phyloP scores from a whole-genome alignment of 1,284 basidiomycete species.

The Waitea zeae region DNA sequence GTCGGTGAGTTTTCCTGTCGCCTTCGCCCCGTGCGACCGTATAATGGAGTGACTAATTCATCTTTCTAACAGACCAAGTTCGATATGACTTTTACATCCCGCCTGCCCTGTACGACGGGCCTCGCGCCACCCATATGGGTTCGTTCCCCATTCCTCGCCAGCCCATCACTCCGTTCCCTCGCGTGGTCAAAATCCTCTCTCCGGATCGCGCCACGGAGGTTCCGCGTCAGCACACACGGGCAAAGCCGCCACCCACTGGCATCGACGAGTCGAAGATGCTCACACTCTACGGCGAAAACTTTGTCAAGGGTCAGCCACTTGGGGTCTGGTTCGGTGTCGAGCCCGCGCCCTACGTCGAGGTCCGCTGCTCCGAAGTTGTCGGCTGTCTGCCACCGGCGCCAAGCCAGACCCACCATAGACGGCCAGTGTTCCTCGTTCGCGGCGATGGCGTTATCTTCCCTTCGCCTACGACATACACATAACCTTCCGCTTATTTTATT shows the following conservation, averaged over 20 bases:
- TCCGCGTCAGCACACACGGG: conserved; percentile 41
- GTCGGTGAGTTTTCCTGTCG: too few relatives aligned
- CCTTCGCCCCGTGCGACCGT: too few relatives aligned
- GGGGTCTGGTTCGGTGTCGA: conserved; percentile 82
- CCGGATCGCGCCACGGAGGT: conserved; percentile 66
- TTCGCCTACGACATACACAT: conserved; percentile 73
- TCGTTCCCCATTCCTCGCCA: conserved; percentile 64
- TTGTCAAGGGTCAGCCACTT: conserved; percentile 61
- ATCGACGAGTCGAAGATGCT: conserved; percentile 62
- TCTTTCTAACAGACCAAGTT: conserved; percentile 83
- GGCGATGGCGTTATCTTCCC: conserved; percentile 87
- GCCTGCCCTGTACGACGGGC: conserved; percentile 64
- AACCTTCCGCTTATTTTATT: too few relatives aligned
- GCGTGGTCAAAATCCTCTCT: conserved; percentile 69
- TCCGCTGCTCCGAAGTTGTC: conserved; percentile 78
- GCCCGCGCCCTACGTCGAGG: conserved; percentile 74
- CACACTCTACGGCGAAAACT: conserved; percentile 82
- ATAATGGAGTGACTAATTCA: too few relatives aligned
- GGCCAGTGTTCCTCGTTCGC: conserved; percentile 74
- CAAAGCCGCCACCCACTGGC: conserved; percentile 59
- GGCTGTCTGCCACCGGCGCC: conserved; percentile 62
- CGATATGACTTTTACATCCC: conserved; percentile 88
- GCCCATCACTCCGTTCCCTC: conserved; percentile 77
- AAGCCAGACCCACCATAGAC: conserved; percentile 40
- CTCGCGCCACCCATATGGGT: conserved; percentile 41